Base-by-base conservation (phyloP, 2,329 filamentous ascomycete genomes). In the Trichoderma pleuroti region DNA sequence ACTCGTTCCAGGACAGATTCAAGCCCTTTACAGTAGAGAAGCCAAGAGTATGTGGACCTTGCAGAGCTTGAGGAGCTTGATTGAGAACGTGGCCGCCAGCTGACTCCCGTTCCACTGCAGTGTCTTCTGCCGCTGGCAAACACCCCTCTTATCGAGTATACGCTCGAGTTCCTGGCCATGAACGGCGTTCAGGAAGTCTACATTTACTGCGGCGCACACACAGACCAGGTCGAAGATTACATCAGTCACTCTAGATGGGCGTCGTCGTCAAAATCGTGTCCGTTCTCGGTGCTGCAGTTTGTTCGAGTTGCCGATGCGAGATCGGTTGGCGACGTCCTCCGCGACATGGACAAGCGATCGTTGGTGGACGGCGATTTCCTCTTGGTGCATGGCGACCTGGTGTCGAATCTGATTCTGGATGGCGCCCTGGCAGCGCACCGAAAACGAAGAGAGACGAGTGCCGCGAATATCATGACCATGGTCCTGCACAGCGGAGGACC, bases 401-500 rank as follows among this genome's bases (percentile, higher is more conserved):
- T 99, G 63, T 93, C 93, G 74, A 98, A 98, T 77, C 84, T 98
- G 70, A 88, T 92, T 21, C 89, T 99, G n/a, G 93, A 95, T 72
- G 85, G 85, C 61, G 92, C 92, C 10, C 83, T 99, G 65, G 88
- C 90, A 4, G 90, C 89, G 67, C 96, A 99, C 80, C 90, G 93
- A 72, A 91, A 91, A 69, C 91, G 96, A 71, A 89, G 94, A 72
- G 88, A 91, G 77, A 90, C 90, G 68, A 93, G 97, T 82, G 95
- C 96, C 77, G 95, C 97, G 79, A 94, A 95, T 46, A 97, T 98
- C 81, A 98, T 99, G 96, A 99, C 96, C 4, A 92, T 98, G 86
- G 88, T 99, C 14, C 83, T 98, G 71, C 88, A 93, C 59, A 91
- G 94, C 78, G 92, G 91, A 10, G 93, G 93, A 59, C 83, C 86